Base-by-base conservation (phyloP, 2,329 filamentous ascomycete genomes). In the Cercospora sp. region DNA sequence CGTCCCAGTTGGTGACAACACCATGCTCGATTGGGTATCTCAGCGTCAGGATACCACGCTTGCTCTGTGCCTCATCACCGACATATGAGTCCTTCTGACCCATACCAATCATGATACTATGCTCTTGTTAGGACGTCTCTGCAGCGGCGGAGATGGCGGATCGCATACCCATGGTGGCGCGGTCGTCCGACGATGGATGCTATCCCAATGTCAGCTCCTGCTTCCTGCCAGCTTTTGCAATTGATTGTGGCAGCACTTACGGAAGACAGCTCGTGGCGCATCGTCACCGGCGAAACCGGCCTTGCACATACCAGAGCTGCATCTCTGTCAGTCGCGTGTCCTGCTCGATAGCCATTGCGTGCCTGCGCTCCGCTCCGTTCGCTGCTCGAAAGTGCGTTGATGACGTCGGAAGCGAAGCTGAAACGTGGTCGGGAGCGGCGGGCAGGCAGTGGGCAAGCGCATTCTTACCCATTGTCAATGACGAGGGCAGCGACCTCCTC, bases 1-100 rank as follows among this genome's bases (percentile, higher is more conserved):
- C 95, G 84, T 99, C 95, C 95, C 95, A 99, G 92, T 98, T 98
- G 87, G 95, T 99, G 82, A 99, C 95, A 80, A 99, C 95, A 95
- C 95, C 95, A 90, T 99, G 95, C 90, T 99, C 95, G 83, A 99
- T 99, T 82, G 95, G 95, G 87, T 99, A 99, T 88, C 95, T 91
- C 83, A 99, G 90, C 74, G 94, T 98, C 79, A 99, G 90, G 87
- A 99, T 98, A 97, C 95, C 95, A 95, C 95, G 94, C 94, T 99
- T 99, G 83, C 95, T 99, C 89, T 99, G 95, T 86, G 95, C 95
- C 89, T 99, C 95, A 87, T 99, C 95, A 89, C 95, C 95, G 79
- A 99, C 95, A 82, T 99, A 99, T 74, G 95, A 98, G 89, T 99
- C 95, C 89, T 99, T 99, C 87, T 98, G 95, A 80, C 95, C 95